Conservation (phyloP, 305 asterid genomes). For the Lippia alba region DNA sequence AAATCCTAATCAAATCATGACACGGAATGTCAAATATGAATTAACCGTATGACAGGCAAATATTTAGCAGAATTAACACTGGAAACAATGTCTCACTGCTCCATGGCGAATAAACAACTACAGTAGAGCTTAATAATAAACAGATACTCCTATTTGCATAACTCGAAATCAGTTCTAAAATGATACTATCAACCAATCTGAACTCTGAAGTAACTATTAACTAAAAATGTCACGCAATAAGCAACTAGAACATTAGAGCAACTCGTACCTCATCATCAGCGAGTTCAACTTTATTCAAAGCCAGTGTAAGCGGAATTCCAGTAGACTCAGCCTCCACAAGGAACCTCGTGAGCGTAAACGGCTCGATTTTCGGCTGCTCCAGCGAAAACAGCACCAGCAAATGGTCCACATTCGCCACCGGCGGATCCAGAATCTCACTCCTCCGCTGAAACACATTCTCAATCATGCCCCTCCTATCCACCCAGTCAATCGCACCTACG, state of each 20-base stretch:
- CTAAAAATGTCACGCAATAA: neutral
- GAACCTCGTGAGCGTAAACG: constrained; percentile 79
- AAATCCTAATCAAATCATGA: no score
- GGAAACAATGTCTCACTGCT: neutral
- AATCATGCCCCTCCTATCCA: constrained; percentile 84
- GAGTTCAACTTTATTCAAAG: constrained; percentile 85
- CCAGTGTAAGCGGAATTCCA: constrained; percentile 82
- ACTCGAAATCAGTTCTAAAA: neutral
- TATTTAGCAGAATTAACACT: neutral
- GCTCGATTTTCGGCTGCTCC: constrained; percentile 84
- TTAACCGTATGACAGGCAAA: neutral
- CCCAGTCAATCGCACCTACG: constrained; percentile 89
- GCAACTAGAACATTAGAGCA: constrained; percentile 3
- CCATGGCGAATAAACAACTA: neutral
- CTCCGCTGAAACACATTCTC: constrained; percentile 82
- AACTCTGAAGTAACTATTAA: constrained; percentile 9
- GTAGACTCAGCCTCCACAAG: constrained; percentile 95
- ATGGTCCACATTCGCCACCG: constrained; percentile 91
- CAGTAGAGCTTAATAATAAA: neutral
- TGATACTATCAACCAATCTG: neutral
- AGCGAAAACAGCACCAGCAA: constrained; percentile 78
- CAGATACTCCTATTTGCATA: neutral
- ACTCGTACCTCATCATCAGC: constrained; percentile 60
- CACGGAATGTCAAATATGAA: neutral
- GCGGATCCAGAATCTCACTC: constrained; percentile 83